These are phyloP conservation scores for Schizosaccharomyces osmophilus DNA, from an alignment of 805 yeast genomes.

Conservation along the genomic window DNA sequence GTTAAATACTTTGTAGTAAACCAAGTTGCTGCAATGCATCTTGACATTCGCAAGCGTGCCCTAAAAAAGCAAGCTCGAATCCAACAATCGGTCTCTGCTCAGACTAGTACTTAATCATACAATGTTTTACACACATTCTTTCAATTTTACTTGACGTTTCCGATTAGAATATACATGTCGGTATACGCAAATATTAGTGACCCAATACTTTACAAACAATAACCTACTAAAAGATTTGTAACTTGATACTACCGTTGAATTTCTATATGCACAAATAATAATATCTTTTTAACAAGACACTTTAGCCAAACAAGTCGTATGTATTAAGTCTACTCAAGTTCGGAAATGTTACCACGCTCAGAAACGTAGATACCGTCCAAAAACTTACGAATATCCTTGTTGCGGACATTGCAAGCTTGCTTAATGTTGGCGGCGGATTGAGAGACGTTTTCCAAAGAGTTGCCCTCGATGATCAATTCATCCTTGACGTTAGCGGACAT, in stretches of 20 bases:
- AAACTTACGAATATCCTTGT: constrained; percentile 99
- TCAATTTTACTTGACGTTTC: too few relatives aligned
- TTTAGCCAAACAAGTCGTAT: background rate
- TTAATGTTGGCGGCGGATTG: constrained; percentile 96
- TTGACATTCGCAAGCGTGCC: constrained; percentile 58
- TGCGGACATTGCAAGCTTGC: constrained; percentile 94
- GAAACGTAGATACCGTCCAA: constrained; percentile 99
- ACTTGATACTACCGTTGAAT: too few relatives aligned
- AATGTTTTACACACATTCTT: too few relatives aligned
- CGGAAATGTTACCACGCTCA: constrained; percentile 64
- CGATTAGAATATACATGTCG: too few relatives aligned
- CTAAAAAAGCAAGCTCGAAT: constrained; percentile 28
- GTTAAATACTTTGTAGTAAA: constrained; percentile 44
- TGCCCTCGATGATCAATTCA: constrained; percentile 78
- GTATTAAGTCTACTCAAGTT: background rate
- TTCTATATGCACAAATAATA: too few relatives aligned
- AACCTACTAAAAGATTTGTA: too few relatives aligned
- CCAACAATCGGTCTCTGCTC: background rate
- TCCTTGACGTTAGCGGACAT: constrained; percentile 72
- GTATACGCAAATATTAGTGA: too few relatives aligned
- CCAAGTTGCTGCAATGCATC: constrained; percentile 54
- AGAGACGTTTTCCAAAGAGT: constrained; percentile 91
- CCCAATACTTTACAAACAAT: too few relatives aligned
- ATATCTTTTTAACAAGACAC: background rate
- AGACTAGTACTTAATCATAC: too few relatives aligned